Evolutionary conservation across 2,329 filamentous ascomycete species (phyloP).

Genomic region (Penicillium hesseltinei): DNA sequence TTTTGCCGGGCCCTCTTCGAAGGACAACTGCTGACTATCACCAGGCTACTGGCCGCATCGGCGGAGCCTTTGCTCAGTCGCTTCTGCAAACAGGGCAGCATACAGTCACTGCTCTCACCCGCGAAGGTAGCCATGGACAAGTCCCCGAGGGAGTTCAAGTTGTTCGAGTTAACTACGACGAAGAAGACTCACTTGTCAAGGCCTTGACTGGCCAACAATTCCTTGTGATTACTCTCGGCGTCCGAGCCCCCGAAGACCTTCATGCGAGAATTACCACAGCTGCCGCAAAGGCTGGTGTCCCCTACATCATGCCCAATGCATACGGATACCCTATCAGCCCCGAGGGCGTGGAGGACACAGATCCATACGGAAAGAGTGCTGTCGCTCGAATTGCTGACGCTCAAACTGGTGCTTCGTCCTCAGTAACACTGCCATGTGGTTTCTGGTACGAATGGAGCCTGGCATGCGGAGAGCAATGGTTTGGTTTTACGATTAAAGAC

Average conservation of each 20-base stretch:
- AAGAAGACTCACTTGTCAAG: constrained; percentile 44
- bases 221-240: constrained; percentile 54
- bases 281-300: constrained; percentile 54
- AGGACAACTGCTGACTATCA: constrained; percentile 2
- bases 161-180: constrained; percentile 49
- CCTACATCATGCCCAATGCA: constrained; percentile 56
- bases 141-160: constrained; percentile 48
- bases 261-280: constrained; percentile 53
- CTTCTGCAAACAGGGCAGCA: constrained; percentile 52
- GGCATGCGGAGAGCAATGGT: constrained; percentile 32
- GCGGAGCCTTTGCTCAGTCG: constrained; percentile 29
- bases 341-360: constrained; percentile 29
- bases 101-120: constrained; percentile 51
- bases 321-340: constrained; percentile 30
- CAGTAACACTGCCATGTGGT: constrained; percentile 44
- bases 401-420: constrained; percentile 38
- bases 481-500: constrained; percentile 51
- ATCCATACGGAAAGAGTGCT: constrained; percentile 23
- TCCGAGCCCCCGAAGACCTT: constrained; percentile 43
- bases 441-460: constrained; percentile 57
- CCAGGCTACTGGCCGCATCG: constrained; percentile 36
- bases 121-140: constrained; percentile 38
- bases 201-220: constrained; percentile 56
- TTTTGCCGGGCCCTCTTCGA: not conserved
- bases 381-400: constrained; percentile 29